phyloP scores from a whole-genome alignment of 2,329 filamentous ascomycete species.

The Plectosphaerella plurivora region DNA sequence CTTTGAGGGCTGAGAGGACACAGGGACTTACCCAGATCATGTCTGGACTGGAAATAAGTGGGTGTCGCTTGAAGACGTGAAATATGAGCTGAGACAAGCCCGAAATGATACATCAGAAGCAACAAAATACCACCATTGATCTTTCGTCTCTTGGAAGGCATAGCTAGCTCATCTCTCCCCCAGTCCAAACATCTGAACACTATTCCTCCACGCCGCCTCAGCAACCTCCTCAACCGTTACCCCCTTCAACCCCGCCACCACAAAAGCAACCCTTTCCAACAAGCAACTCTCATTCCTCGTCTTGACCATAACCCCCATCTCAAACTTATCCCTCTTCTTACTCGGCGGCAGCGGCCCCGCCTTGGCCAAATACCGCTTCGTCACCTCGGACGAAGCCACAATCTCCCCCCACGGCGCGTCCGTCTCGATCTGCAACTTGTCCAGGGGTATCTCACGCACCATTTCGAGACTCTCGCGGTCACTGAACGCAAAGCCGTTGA shows the following conservation, averaged over 20 bases:
- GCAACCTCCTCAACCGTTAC: conserved; percentile 35
- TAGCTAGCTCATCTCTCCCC: not conserved
- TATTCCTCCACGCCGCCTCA: conserved; percentile 30
- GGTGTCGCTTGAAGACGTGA: too few relatives aligned
- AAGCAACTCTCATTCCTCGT: conserved; percentile 46
- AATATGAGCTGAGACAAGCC: too few relatives aligned
- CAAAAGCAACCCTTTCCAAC: conserved; percentile 39
- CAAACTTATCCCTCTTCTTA: conserved; percentile 47
- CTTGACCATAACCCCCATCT: conserved; percentile 40
- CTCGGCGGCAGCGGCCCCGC: conserved; percentile 29
- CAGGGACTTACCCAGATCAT: conserved; percentile 25
- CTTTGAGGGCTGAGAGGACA: conserved; percentile 41
- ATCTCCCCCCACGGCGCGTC: conserved; percentile 45
- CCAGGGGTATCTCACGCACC: conserved; percentile 33
- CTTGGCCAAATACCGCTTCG: conserved; percentile 34
- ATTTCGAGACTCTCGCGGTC: conserved; percentile 33
- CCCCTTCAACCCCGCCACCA: conserved; percentile 44
- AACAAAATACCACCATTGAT: too few relatives aligned
- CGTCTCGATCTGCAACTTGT: conserved; percentile 39
- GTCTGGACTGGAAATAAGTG: conserved; percentile 37
- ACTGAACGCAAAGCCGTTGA: conserved; percentile 45
- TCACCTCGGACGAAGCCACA: conserved; percentile 24
- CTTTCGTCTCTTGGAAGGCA: too few relatives aligned
- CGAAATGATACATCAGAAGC: too few relatives aligned
- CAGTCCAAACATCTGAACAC: conserved; percentile 21